These are phyloP conservation scores for Albophoma yamanashiensis DNA, from an alignment of 2,329 filamentous ascomycete genomes.

Conservation along the genomic window DNA sequence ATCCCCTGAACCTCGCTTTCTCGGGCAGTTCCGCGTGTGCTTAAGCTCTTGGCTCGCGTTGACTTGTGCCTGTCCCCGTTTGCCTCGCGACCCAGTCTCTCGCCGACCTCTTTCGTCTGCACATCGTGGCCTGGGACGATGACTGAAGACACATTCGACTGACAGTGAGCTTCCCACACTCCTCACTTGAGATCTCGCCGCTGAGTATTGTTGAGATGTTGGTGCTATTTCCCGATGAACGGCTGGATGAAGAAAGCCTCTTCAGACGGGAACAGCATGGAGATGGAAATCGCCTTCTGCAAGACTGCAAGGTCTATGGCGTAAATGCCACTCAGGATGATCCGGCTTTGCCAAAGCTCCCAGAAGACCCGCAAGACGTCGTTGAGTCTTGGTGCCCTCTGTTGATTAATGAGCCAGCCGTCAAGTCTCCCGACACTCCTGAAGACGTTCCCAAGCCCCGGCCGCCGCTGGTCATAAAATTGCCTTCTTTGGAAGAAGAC, in stretches of 20 bases:
- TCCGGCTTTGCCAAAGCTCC: background rate
- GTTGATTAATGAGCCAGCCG: background rate
- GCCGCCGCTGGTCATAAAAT: background rate
- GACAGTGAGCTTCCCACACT: background rate
- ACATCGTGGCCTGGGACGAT: background rate
- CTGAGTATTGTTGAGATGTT: background rate
- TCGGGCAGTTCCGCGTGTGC: background rate
- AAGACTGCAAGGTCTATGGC: background rate
- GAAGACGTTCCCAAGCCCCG: background rate
- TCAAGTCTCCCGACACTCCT: background rate
- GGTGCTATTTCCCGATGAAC: background rate
- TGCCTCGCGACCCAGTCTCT: background rate
- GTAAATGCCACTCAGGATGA: background rate
- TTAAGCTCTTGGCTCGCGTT: background rate
- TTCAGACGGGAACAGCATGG: background rate
- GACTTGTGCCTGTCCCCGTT: background rate
- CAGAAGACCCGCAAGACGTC: background rate
- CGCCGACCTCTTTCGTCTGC: background rate
- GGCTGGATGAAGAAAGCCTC: background rate
- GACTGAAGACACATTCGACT: background rate
- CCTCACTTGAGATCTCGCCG: background rate
- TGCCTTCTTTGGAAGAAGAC: background rate
- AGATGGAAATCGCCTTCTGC: background rate
- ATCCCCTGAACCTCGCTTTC: background rate
- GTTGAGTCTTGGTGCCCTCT: background rate